Evolutionary conservation across 441 rosid species (phyloP).

Genomic region (Gossypium davidsonii): DNA sequence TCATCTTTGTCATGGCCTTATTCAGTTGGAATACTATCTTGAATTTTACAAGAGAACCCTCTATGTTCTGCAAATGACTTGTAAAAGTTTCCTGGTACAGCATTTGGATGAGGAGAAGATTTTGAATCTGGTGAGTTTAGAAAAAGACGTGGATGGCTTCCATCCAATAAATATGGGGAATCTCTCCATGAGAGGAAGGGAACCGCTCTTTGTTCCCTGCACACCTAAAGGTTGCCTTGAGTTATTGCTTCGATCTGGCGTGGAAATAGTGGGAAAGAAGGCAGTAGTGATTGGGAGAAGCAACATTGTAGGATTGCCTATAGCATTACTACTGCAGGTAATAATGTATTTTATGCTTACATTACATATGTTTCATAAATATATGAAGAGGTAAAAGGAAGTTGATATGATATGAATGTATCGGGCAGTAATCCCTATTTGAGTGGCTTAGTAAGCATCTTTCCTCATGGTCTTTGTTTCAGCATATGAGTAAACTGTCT

Average conservation of each 20-base stretch:
- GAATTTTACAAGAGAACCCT: constrained; percentile 5
- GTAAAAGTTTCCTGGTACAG: constrained; percentile 38
- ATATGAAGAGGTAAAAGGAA: not conserved
- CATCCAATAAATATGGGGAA: constrained; percentile 80
- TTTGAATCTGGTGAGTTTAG: constrained; percentile 52
- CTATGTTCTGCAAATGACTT: constrained; percentile 22
- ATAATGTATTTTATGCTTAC: not conserved
- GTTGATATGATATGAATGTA: not conserved
- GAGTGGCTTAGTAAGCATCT: not conserved
- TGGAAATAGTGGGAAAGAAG: constrained; percentile 61
- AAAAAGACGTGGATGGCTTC: constrained; percentile 91
- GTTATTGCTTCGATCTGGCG: constrained; percentile 61
- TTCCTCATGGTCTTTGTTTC: not conserved
- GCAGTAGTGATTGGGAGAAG: constrained; percentile 84
- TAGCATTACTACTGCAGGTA: constrained; percentile 78
- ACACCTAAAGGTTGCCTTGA: constrained; percentile 83
- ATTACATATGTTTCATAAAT: not conserved
- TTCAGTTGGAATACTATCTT: not conserved
- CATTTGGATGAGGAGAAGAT: constrained; percentile 75
- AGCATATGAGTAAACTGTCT: not conserved
- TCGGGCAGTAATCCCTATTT: not conserved
- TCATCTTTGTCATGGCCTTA: not conserved
- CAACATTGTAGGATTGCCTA: constrained; percentile 79
- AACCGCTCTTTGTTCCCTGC: constrained; percentile 73
- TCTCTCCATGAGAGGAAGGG: constrained; percentile 88